Conservation (phyloP, 768 basidiomycete species). For the Calocybe indica region DNA sequence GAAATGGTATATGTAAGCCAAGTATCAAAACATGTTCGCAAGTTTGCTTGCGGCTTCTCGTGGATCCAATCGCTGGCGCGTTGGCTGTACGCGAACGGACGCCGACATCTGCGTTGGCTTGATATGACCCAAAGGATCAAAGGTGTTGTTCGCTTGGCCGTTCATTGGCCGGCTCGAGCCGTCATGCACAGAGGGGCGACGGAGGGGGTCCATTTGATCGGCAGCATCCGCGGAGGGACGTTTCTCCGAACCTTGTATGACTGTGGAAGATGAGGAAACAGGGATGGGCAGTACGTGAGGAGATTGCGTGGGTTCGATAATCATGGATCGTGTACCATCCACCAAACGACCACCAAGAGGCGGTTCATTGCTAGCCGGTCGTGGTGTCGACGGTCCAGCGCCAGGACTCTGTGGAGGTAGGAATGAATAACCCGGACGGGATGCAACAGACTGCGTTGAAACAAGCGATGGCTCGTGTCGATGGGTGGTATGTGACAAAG, state of each 20-base stretch:
- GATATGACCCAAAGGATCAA: conserved; percentile 63
- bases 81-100: conserved; percentile 69
- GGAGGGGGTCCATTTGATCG: conserved; percentile 27
- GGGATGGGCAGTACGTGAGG: conserved; percentile 28
- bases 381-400: conserved; percentile 49
- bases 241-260: conserved; percentile 8
- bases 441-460: conserved; percentile 20
- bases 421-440: conserved; percentile 12
- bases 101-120: conserved; percentile 61
- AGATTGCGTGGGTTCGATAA: conserved; percentile 47
- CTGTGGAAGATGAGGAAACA: conserved; percentile 28
- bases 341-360: conserved; percentile 61
- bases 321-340: conserved; percentile 81
- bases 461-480: conserved; percentile 22
- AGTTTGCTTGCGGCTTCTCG: conserved; percentile 85
- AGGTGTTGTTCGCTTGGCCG: conserved; percentile 20
- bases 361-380: conserved; percentile 33
- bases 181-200: conserved; percentile 19
- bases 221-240: conserved; percentile 15
- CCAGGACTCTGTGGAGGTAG: conserved; percentile 43
- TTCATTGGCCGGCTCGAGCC: conserved; percentile 12
- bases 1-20: no score
- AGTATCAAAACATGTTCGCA: conserved; percentile 72
- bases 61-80: conserved; percentile 73
- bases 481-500: conserved; percentile 1